These are phyloP conservation scores for Leishmania martiniquensis DNA, from an alignment of 208 protist species.

Conservation along the genomic window DNA sequence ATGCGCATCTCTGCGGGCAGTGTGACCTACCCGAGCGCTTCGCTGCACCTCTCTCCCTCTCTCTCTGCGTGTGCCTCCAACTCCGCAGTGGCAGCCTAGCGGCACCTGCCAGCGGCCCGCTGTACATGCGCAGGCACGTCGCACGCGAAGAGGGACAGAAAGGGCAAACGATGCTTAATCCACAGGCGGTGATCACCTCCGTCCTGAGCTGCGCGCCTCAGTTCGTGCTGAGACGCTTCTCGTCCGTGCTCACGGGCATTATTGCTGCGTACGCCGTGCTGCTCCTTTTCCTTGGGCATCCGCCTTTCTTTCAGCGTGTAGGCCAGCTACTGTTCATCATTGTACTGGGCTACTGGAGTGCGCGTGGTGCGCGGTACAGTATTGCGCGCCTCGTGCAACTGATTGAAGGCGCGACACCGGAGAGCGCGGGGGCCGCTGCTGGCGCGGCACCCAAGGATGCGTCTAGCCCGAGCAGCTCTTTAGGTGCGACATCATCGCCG, in stretches of 20 bases:
- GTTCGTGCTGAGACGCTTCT: slow-evolving; percentile 51
- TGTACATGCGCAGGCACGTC: background rate
- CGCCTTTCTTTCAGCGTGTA: slow-evolving; percentile 43
- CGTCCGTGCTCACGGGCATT: slow-evolving; percentile 61
- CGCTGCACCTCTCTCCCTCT: background rate
- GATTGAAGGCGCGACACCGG: slow-evolving; percentile 18
- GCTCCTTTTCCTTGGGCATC: slow-evolving; percentile 50
- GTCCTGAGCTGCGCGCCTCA: slow-evolving; percentile 45
- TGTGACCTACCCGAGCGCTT: background rate
- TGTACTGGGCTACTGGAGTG: slow-evolving; percentile 28
- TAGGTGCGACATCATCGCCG: background rate
- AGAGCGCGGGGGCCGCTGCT: background rate
- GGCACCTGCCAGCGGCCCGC: background rate
- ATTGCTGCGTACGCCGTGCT: slow-evolving; percentile 53
- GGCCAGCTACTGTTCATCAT: slow-evolving; percentile 36
- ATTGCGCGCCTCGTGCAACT: slow-evolving; percentile 18
- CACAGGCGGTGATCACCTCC: slow-evolving; percentile 27
- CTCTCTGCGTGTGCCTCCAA: background rate
- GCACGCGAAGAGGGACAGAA: background rate
- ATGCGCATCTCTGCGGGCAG: background rate
- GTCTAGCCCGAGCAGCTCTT: background rate
- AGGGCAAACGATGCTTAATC: slow-evolving; percentile 39
- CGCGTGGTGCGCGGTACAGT: slow-evolving; percentile 26
- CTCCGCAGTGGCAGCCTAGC: background rate
- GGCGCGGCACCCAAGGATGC: background rate